phyloP scores from a whole-genome alignment of 2,329 filamentous ascomycete genomes.

The Escovopsis weberi region DNA sequence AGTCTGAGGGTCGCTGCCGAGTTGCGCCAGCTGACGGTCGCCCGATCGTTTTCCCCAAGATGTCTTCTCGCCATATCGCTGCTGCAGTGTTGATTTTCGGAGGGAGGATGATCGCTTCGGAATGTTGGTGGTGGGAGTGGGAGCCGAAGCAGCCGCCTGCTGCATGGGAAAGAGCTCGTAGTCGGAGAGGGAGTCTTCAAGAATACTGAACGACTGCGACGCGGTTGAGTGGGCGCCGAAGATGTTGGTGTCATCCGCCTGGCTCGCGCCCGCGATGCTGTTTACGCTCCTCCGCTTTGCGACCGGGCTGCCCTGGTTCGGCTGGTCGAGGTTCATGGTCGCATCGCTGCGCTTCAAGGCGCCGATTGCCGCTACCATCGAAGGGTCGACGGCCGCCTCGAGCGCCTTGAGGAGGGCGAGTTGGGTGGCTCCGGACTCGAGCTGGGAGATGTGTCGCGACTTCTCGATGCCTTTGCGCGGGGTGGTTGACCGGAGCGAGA shows the following conservation, averaged over 20 bases:
- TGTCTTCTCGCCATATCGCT: slow-evolving; percentile 57
- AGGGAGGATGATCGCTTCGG: slow-evolving; percentile 62
- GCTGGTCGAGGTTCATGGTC: slow-evolving; percentile 73
- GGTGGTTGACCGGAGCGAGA: slow-evolving; percentile 19
- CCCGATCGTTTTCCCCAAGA: slow-evolving; percentile 47
- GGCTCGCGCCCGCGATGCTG: slow-evolving; percentile 47
- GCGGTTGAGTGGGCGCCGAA: slow-evolving; percentile 46
- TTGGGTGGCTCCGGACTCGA: slow-evolving; percentile 41
- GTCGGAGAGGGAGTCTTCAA: slow-evolving; percentile 33
- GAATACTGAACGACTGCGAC: slow-evolving; percentile 35
- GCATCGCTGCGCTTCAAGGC: slow-evolving; percentile 87
- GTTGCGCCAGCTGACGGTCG: slow-evolving; percentile 38
- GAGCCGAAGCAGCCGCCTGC: slow-evolving; percentile 25
- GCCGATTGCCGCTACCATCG: slow-evolving; percentile 39
- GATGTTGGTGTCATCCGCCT: slow-evolving; percentile 50
- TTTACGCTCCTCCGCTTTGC: slow-evolving; percentile 85
- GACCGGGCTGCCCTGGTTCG: slow-evolving; percentile 67
- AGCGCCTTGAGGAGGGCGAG: slow-evolving; percentile 35
- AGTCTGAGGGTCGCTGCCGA: slow-evolving; percentile 38
- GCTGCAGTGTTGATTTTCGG: slow-evolving; percentile 75
- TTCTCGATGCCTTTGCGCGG: slow-evolving; percentile 25
- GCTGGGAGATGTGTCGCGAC: slow-evolving; percentile 39
- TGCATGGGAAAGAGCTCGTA: slow-evolving; percentile 30
- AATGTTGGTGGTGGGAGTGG: slow-evolving; percentile 36
- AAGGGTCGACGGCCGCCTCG: slow-evolving; percentile 25